Conservation (phyloP, 148 eudicot genomes). For the Arbutus unedo region DNA sequence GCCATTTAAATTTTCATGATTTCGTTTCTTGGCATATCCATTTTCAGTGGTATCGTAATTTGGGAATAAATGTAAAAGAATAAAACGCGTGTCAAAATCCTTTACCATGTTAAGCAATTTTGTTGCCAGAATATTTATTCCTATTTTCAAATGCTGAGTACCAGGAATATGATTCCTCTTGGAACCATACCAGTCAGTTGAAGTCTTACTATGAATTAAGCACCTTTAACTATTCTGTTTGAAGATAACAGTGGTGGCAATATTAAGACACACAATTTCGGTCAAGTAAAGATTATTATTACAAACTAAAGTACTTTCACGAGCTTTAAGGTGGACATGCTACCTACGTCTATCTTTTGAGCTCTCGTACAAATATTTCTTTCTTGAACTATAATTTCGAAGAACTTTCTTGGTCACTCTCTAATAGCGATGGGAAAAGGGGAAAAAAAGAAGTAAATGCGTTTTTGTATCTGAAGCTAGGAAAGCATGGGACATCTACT, state of each 20-base stretch:
- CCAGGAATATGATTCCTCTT: background rate
- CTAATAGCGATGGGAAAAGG: no score
- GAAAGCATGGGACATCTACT: constrained; percentile 1
- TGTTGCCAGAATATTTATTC: background rate
- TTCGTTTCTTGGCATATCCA: background rate
- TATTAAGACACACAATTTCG: background rate
- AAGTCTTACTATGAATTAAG: background rate
- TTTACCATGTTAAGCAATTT: background rate
- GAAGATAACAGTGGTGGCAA: background rate
- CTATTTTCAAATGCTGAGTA: background rate
- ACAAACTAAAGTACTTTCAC: background rate
- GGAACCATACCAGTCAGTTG: background rate
- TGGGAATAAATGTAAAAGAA: background rate
- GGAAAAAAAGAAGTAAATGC: background rate
- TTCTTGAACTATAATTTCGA: background rate
- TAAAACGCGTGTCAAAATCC: background rate
- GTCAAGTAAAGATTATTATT: background rate
- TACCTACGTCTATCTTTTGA: background rate
- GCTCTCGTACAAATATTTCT: background rate
- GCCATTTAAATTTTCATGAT: background rate
- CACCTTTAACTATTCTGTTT: background rate
- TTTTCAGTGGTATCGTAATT: background rate
- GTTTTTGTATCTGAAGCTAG: background rate
- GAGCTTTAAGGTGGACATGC: background rate
- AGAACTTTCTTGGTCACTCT: background rate